Percentiles rank a stretch among this genome's conserved stretches.
These are phyloP conservation scores for Tylopilus sp. DNA, from an alignment of 1,284 basidiomycete species.

Conservation along the genomic window DNA sequence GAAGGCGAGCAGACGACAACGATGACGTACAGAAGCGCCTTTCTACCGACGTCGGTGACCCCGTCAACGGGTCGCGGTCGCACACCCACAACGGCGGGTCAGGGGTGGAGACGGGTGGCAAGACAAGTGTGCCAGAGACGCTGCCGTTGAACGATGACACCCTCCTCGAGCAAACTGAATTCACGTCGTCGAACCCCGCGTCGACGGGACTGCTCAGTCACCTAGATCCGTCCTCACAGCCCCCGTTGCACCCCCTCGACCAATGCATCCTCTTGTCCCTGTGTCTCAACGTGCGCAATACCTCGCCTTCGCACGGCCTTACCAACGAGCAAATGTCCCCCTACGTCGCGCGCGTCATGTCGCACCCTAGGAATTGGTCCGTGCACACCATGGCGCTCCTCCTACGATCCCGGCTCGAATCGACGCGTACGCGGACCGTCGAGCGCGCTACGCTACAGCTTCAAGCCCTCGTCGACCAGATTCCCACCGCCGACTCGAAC, in stretches of 20 bases:
- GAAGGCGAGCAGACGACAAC: slow-evolving; percentile 43
- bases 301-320: slow-evolving; percentile 79
- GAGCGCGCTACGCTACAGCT: slow-evolving; percentile 87
- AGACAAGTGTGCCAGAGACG: slow-evolving; percentile 62
- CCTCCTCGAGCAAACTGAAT: slow-evolving; percentile 89
- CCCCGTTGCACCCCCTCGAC: slow-evolving; percentile 83
- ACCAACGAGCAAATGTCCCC: slow-evolving; percentile 87
- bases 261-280: slow-evolving; percentile 86
- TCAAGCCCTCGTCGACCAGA: slow-evolving; percentile 90
- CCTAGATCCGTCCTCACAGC: slow-evolving; percentile 81
- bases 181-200: slow-evolving; percentile 63
- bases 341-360: slow-evolving; percentile 80
- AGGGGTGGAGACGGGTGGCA: slow-evolving; percentile 11
- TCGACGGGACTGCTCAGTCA: slow-evolving; percentile 48
- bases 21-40: slow-evolving; percentile 5
- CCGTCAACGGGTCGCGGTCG: slow-evolving; percentile 15
- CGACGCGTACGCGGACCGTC: slow-evolving; percentile 81
- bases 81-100: slow-evolving; percentile 10
- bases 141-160: slow-evolving; percentile 93
- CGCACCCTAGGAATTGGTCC: slow-evolving; percentile 88
- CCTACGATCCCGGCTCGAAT: slow-evolving; percentile 83
- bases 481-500: slow-evolving; percentile 78
- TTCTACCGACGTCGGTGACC: slow-evolving; percentile 14
- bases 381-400: slow-evolving; percentile 92
- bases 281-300: slow-evolving; percentile 86